Evolutionary conservation across 371 early-diverging fungal species (phyloP).

Genomic region (Sporodiniella umbellata): DNA sequence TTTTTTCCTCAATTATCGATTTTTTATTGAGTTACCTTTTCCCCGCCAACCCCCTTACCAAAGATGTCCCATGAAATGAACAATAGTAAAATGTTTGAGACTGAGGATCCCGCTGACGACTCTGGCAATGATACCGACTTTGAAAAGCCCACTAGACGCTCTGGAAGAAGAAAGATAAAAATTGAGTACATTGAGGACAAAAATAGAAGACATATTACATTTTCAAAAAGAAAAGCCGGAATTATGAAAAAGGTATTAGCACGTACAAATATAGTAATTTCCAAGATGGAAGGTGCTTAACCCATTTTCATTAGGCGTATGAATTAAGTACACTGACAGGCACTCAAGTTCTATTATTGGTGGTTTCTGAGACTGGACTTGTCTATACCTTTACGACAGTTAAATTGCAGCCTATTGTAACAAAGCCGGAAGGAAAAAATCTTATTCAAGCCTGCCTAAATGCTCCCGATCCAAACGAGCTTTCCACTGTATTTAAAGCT

Average conservation of each 20-base stretch:
- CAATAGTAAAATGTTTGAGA: not conserved
- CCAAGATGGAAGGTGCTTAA: not conserved
- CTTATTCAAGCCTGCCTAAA: conserved; percentile 95
- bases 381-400: conserved; percentile 99
- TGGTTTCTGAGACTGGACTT: conserved; percentile 98
- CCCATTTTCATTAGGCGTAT: conserved; percentile 66
- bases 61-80: conserved; percentile 2
- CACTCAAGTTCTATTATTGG: conserved; percentile 93
- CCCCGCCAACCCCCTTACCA: conserved; percentile 9
- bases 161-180: conserved; percentile 91
- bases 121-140: conserved; percentile 44
- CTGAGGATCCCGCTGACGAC: conserved; percentile 16
- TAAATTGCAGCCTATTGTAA: conserved; percentile 94
- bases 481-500: conserved; percentile 7
- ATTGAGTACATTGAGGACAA: conserved; percentile 97
- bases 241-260: conserved; percentile 94
- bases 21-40: not conserved
- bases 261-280: not conserved
- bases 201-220: conserved; percentile 93
- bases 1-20: not conserved
- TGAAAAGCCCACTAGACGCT: conserved; percentile 55
- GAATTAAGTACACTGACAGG: conserved; percentile 97
- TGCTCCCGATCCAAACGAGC: conserved; percentile 63
- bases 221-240: conserved; percentile 97
- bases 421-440: conserved; percentile 91